Evolutionary conservation across 2,329 filamentous ascomycete genomes (phyloP), one percentile per base, ranked within the genome.

Genomic region (Aspergillus carbonarius): DNA sequence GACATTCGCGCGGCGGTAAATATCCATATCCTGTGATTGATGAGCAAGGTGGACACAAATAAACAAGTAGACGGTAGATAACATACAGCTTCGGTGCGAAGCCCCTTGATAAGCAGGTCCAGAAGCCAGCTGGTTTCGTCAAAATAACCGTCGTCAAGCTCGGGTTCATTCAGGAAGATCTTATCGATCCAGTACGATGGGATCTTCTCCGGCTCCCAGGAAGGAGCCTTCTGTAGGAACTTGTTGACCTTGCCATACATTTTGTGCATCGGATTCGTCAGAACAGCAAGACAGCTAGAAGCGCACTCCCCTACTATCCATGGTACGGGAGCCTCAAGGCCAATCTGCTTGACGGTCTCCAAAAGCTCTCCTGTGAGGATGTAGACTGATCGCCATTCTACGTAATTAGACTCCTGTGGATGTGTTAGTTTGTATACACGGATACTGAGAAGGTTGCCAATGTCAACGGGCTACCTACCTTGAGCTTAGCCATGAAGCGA

Each of bases 201-300:
- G 5, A 88, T 72, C 47, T 82, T 83, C 27, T 74, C 74, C 10
- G 82, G 70, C 12, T 87, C 82, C 93, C 93, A 98, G 23, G 82
- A 75, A 0, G 93, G 93, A 0, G 87, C 85, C 53, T 87, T 87
- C 20, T 91, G 91, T 35, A 98, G 83, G 72, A 93, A 97, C 5
- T 83, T 81, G 78, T 96, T 96, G 75, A 95, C 79, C 72, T 96
- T 96, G 58, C 87, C 85, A 72, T 96, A 98, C 37, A 97, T 83
- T 60, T 85, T 85, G 70, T 96, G 91, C 15, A 92, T 82, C 0
- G 93, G 93, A 61, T 91, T 88, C 20, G 82, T 83, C 47, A 96
- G 77, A 15, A 96, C 85, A 1, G 83, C 78, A 7, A 96, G 80
- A 1, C 88, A 86, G 63, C 86, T 85, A 48, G 84, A 82, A 7